Conservation (phyloP, 768 basidiomycete species). For the Lactarius hengduanensis region DNA sequence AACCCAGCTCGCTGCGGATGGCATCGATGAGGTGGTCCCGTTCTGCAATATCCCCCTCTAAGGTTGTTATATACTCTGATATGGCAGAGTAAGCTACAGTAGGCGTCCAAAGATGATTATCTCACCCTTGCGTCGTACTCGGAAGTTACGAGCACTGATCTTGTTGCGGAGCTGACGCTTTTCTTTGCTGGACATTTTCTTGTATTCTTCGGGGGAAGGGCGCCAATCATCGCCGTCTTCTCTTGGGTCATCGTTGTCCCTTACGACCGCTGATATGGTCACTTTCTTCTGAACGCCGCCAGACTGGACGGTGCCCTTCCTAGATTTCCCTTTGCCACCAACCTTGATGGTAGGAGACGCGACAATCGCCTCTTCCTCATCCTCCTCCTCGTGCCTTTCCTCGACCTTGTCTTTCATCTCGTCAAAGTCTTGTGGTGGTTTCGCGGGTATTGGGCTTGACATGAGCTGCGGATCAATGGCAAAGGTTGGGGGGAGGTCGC, state of each 20-base stretch:
- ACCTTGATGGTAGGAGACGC: conserved; percentile 34
- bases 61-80: conserved; percentile 89
- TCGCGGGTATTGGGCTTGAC: conserved; percentile 53
- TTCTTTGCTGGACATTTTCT: conserved; percentile 94
- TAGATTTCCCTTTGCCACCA: conserved; percentile 51
- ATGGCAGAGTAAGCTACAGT: background rate
- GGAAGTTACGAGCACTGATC: conserved; percentile 92
- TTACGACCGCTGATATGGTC: conserved; percentile 36
- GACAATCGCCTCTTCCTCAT: conserved; percentile 33
- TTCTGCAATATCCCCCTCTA: conserved; percentile 92
- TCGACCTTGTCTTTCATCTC: conserved; percentile 39
- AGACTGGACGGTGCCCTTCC: conserved; percentile 69
- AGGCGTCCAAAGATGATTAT: conserved; percentile 17
- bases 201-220: conserved; percentile 89
- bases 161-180: conserved; percentile 96
- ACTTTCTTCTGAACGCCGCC: conserved; percentile 71
- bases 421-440: conserved; percentile 40
- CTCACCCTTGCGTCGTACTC: conserved; percentile 89
- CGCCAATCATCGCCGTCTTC: conserved; percentile 74
- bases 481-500: conserved; percentile 36
- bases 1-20: conserved; percentile 80
- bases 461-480: conserved; percentile 79
- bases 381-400: conserved; percentile 37
- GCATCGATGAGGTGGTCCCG: conserved; percentile 88
- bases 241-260: conserved; percentile 49